Evolutionary conservation across 352 stramenopile species (phyloP).

Genomic region (Pilasporangium apinafurcum): DNA sequence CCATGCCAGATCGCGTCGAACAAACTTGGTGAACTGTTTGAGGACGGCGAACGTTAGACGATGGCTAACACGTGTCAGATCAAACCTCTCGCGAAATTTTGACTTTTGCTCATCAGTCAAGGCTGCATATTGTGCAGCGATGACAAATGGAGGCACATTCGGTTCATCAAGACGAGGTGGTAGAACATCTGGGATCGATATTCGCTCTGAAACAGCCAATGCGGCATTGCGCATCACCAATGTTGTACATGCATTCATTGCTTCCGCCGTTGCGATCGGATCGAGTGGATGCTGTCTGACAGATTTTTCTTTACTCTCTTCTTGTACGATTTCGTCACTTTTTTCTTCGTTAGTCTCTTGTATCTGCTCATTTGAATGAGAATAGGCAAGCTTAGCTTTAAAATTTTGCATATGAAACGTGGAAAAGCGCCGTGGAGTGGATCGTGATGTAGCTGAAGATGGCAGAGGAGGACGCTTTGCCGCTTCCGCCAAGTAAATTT

Average conservation of each 20-base stretch:
- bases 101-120: constrained; percentile 32
- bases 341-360: too few species aligned
- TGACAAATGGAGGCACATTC: constrained; percentile 33
- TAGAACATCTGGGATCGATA: constrained; percentile 38
- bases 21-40: constrained; percentile 58
- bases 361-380: too few species aligned
- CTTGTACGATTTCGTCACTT: too few species aligned
- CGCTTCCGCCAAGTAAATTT: constrained; percentile 26
- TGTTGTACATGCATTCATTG: constrained; percentile 30
- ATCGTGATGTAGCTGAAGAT: constrained; percentile 1
- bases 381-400: too few species aligned
- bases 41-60: constrained; percentile 57
- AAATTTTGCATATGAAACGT: constrained; percentile 12
- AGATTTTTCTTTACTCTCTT: too few species aligned
- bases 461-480: background rate
- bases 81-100: constrained; percentile 55
- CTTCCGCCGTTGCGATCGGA: background rate
- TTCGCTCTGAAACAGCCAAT: constrained; percentile 33
- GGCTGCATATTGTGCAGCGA: constrained; percentile 53
- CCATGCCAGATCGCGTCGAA: constrained; percentile 50
- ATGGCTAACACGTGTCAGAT: constrained; percentile 49
- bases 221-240: constrained; percentile 58
- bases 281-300: too few species aligned
- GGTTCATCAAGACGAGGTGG: constrained; percentile 23
- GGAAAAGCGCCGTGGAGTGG: constrained; percentile 18